phyloP scores from a whole-genome alignment of 208 protist genomes.

The Trypanosoma theileri region DNA sequence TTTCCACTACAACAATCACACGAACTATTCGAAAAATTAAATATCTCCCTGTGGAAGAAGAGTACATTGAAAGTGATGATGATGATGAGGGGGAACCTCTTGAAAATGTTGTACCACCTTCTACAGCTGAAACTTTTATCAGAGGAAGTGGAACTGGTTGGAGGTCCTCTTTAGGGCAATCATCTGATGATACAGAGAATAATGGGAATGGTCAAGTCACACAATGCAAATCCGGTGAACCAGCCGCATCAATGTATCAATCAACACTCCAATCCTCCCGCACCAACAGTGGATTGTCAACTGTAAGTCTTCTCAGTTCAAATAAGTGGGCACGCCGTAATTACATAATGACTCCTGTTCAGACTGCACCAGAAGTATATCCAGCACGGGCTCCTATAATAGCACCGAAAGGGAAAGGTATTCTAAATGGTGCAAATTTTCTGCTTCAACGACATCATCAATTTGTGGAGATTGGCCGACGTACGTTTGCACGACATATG shows the following conservation, averaged over 20 bases:
- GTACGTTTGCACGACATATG: too few species aligned
- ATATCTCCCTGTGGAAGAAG: slow-evolving; percentile 41
- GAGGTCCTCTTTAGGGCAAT: neutral
- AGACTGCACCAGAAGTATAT: neutral
- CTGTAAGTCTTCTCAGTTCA: slow-evolving; percentile 1
- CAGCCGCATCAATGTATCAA: neutral
- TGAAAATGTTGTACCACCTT: too few species aligned
- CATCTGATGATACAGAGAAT: neutral
- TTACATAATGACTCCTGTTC: neutral
- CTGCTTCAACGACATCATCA: slow-evolving; percentile 4
- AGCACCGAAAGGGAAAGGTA: neutral
- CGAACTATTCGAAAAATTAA: slow-evolving; percentile 54
- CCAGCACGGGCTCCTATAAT: neutral
- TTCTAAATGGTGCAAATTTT: neutral
- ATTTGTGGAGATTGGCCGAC: neutral
- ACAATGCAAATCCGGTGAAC: neutral
- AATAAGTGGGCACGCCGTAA: neutral
- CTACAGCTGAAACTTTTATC: too few species aligned
- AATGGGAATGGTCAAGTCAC: neutral
- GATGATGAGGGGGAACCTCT: slow-evolving; percentile 9
- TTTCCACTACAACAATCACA: slow-evolving; percentile 63
- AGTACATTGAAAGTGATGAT: slow-evolving; percentile 5
- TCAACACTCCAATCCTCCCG: neutral
- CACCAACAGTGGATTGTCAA: neutral
- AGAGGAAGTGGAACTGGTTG: neutral